phyloP scores from a whole-genome alignment of 75 land plant genomes.

The Isoetes taiwanensis region DNA sequence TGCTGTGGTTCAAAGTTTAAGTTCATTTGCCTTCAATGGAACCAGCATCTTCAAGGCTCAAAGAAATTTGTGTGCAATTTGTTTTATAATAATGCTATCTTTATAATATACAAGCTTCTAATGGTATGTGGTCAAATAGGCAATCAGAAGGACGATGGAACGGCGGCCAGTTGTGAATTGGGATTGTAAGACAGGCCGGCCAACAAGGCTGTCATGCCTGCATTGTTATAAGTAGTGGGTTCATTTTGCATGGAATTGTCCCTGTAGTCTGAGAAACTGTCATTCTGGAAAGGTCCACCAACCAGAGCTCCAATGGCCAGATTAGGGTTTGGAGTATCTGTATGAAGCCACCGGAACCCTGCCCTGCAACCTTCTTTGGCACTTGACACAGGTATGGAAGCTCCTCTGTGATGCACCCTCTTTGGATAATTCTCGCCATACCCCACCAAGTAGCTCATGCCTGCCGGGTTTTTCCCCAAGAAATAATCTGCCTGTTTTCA shows the following conservation, averaged over 20 bases:
- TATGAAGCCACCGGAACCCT: conserved; percentile 39
- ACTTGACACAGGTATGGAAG: conserved; percentile 1
- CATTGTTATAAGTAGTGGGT: conserved; percentile 78
- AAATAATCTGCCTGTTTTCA: conserved; percentile 1
- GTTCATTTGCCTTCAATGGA: too few relatives aligned
- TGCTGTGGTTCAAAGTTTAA: too few relatives aligned
- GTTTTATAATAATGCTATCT: too few relatives aligned
- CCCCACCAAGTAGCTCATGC: conserved; percentile 6
- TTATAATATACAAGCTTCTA: too few relatives aligned
- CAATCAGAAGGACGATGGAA: too few relatives aligned
- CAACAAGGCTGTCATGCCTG: conserved; percentile 59
- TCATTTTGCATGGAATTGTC: conserved; percentile 66
- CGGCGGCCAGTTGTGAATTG: too few relatives aligned
- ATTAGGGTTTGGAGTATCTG: conserved; percentile 36
- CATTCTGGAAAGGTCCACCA: conserved; percentile 56
- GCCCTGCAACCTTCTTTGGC: conserved; percentile 35
- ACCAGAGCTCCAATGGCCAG: conserved; percentile 51
- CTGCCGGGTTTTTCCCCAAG: not conserved
- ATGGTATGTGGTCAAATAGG: too few relatives aligned
- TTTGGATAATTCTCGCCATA: conserved; percentile 2
- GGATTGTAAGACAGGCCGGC: conserved; percentile 62
- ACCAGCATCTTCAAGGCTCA: too few relatives aligned
- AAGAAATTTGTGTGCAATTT: too few relatives aligned
- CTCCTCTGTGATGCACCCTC: conserved; percentile 3
- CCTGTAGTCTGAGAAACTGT: conserved; percentile 29